Percentiles rank a stretch among this genome's conserved stretches.
phyloP scores from a whole-genome alignment of 441 rosid genomes.

The Eutrema salsugineum region DNA sequence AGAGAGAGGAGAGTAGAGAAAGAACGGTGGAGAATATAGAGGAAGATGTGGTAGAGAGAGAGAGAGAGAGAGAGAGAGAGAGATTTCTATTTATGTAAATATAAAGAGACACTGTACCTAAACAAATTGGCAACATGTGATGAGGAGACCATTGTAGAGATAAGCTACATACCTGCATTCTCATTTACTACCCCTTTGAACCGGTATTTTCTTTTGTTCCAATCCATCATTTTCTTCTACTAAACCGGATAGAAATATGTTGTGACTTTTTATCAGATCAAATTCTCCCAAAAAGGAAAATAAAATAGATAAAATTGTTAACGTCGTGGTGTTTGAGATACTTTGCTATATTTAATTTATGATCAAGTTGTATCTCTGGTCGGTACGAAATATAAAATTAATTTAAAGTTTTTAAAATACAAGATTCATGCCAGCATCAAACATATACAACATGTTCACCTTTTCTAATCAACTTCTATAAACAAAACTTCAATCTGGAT shows the following conservation, averaged over 20 bases:
- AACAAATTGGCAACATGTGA: slow-evolving; percentile 32
- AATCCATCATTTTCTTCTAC: slow-evolving; percentile 1
- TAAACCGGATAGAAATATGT: not conserved
- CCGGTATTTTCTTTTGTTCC: slow-evolving; percentile 1
- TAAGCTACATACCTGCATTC: slow-evolving; percentile 26
- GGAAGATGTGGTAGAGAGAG: slow-evolving; percentile 22
- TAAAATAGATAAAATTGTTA: not conserved
- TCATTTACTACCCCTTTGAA: slow-evolving; percentile 21
- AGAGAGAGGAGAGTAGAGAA: slow-evolving; percentile 1
- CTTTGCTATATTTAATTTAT: not conserved
- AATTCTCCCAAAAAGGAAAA: not conserved
- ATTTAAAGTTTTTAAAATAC: not conserved
- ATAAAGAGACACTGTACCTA: slow-evolving; percentile 25
- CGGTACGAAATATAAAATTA: not conserved
- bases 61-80: slow-evolving; percentile 7
- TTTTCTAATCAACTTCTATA: not conserved
- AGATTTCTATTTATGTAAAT: slow-evolving; percentile 15
- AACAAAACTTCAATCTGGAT: not conserved
- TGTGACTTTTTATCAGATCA: not conserved
- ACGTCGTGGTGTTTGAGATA: not conserved
- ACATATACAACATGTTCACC: not conserved
- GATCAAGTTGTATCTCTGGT: not conserved
- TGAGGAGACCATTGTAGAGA: slow-evolving; percentile 29
- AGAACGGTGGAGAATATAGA: slow-evolving; percentile 29
- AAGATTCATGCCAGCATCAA: not conserved